A percentile compares a stretch with the other conserved stretches of the same genome.
Evolutionary conservation across 169 alveolate species (phyloP).

Genomic region (Plasmodium gaboni): DNA sequence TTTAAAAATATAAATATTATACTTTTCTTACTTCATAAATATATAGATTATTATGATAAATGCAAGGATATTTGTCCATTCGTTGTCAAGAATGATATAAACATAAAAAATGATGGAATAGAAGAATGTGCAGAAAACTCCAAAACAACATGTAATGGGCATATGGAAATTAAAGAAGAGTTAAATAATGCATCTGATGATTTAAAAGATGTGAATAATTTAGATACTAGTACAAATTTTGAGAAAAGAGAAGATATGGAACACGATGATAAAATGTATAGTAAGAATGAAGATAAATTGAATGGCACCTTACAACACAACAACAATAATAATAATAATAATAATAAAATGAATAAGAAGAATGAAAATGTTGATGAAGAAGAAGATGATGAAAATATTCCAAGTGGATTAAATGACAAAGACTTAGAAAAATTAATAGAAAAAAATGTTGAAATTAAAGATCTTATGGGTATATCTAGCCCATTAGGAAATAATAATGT

Average conservation of each 20-base stretch:
- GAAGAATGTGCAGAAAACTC: neutral
- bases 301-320: neutral
- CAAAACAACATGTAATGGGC: too few relatives aligned
- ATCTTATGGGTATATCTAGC: constrained; percentile 22
- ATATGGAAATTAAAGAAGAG: too few relatives aligned
- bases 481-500: constrained; percentile 10
- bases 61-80: constrained; percentile 11
- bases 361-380: neutral
- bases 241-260: constrained; percentile 12
- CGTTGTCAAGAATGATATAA: neutral
- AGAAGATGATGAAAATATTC: neutral
- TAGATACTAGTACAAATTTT: neutral
- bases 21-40: constrained; percentile 58
- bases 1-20: constrained; percentile 50
- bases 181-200: too few relatives aligned
- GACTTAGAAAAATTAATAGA: neutral
- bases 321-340: neutral
- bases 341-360: neutral
- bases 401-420: neutral
- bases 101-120: neutral
- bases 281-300: neutral
- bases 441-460: constrained; percentile 33
- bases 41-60: constrained; percentile 38
- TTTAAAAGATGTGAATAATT: too few relatives aligned
- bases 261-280: neutral